Percentiles rank a stretch among this genome's conserved stretches.
Evolutionary conservation across 2,329 filamentous ascomycete genomes (phyloP).

Genomic region (Thermoascus crustaceus): DNA sequence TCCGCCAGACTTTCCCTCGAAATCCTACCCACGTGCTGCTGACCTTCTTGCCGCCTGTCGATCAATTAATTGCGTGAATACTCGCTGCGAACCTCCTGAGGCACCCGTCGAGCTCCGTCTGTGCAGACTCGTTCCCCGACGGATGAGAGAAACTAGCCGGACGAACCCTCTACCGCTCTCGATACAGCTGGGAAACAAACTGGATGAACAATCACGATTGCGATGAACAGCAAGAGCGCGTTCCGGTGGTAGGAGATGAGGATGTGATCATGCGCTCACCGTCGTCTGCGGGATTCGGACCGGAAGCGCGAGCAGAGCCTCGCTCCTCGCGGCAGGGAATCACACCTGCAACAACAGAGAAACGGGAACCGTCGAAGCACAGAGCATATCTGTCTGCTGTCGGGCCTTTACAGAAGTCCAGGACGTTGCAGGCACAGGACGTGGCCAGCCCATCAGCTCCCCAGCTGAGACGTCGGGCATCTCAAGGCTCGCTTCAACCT

Average conservation of each 20-base stretch:
- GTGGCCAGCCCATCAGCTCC: background rate
- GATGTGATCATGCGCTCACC: constrained; percentile 22
- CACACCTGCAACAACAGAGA: constrained; percentile 8
- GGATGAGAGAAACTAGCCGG: too few species aligned
- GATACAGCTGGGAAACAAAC: constrained; percentile 6
- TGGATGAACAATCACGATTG: constrained; percentile 26
- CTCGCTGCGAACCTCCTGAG: too few species aligned
- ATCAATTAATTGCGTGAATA: too few species aligned
- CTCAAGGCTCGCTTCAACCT: constrained; percentile 27
- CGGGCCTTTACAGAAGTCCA: constrained; percentile 1
- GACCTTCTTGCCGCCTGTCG: too few species aligned
- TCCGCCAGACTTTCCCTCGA: too few species aligned
- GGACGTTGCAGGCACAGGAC: background rate
- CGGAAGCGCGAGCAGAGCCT: constrained; percentile 8
- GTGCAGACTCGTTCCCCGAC: too few species aligned
- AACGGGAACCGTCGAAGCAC: too few species aligned
- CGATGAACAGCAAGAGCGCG: constrained; percentile 23
- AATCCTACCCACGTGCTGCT: too few species aligned
- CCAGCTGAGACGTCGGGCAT: constrained; percentile 27
- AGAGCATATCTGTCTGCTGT: too few species aligned
- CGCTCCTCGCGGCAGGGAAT: constrained; percentile 11
- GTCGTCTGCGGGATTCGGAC: constrained; percentile 7
- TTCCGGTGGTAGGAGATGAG: constrained; percentile 16
- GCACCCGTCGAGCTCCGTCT: too few species aligned
- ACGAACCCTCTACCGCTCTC: background rate